A percentile compares a stretch with the other conserved stretches of the same genome.
These are phyloP conservation scores for Danielia oregonensis DNA, from an alignment of 805 yeast species.

Conservation along the genomic window DNA sequence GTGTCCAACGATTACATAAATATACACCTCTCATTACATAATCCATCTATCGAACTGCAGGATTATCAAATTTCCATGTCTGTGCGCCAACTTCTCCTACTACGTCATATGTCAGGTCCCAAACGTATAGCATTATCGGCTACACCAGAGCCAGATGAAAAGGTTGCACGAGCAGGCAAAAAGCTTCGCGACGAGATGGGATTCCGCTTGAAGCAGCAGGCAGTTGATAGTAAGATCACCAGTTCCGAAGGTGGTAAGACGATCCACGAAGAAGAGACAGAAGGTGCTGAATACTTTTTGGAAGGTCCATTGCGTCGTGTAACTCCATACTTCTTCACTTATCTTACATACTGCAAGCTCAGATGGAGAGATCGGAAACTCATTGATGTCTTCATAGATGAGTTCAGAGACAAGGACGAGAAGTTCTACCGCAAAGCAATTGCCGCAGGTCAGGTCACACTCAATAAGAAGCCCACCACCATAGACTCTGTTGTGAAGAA, in stretches of 20 bases:
- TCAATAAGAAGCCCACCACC: conserved; percentile 65
- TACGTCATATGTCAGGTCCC: no score
- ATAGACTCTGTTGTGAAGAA: conserved; percentile 65
- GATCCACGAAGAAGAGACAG: conserved; percentile 53
- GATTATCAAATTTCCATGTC: no score
- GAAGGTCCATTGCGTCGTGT: conserved; percentile 68
- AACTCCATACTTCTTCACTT: conserved; percentile 83
- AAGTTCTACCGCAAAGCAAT: conserved; percentile 55
- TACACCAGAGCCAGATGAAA: no score
- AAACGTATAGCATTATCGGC: no score
- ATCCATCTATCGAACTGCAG: no score
- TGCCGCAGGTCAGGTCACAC: conserved; percentile 61
- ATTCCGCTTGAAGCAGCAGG: conserved; percentile 43
- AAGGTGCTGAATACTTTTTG: conserved; percentile 52
- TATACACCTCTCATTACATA: no score
- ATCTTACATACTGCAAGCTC: conserved; percentile 83
- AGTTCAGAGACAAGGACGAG: conserved; percentile 76
- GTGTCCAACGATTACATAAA: no score
- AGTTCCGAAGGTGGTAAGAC: conserved; percentile 35
- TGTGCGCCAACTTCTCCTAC: no score
- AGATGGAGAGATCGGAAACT: conserved; percentile 88
- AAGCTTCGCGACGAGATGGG: conserved; percentile 46
- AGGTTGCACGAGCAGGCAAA: no score
- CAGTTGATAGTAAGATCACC: conserved; percentile 40
- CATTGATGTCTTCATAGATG: conserved; percentile 75